These are phyloP conservation scores for Spatholobus suberectus DNA, from an alignment of 306 rosid species.

Conservation along the genomic window DNA sequence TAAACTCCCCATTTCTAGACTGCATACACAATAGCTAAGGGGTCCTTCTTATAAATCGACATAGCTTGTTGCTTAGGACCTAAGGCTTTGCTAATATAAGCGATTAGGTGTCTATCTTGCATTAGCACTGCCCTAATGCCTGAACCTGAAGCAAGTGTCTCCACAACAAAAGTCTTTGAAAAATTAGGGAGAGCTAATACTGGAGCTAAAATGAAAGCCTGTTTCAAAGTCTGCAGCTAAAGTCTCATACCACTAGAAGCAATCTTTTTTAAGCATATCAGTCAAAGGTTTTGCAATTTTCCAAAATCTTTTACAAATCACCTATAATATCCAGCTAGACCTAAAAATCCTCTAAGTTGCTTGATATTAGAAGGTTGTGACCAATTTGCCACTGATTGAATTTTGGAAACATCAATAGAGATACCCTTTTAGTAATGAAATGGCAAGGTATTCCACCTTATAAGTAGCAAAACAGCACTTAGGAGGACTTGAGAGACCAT, in stretches of 20 bases:
- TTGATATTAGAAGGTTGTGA: background rate
- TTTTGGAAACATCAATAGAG: background rate
- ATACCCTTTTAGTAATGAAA: background rate
- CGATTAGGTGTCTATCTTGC: background rate
- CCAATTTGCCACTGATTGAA: background rate
- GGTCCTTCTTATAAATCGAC: background rate
- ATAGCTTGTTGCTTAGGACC: background rate
- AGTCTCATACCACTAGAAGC: background rate
- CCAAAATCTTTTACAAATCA: background rate
- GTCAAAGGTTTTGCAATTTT: background rate
- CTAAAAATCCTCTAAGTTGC: background rate
- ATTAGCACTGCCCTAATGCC: background rate
- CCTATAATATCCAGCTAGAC: background rate
- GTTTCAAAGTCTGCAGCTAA: background rate
- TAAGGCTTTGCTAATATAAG: background rate
- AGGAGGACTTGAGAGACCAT: no score
- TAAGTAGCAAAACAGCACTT: background rate
- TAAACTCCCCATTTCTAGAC: background rate
- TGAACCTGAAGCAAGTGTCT: background rate
- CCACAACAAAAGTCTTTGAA: background rate
- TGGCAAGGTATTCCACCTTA: background rate
- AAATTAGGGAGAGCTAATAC: background rate
- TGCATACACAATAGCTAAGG: background rate
- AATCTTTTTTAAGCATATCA: background rate
- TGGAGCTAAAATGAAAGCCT: background rate